These are phyloP conservation scores for Medakamo hakoo DNA, from an alignment of 139 green algal species.

Conservation along the genomic window DNA sequence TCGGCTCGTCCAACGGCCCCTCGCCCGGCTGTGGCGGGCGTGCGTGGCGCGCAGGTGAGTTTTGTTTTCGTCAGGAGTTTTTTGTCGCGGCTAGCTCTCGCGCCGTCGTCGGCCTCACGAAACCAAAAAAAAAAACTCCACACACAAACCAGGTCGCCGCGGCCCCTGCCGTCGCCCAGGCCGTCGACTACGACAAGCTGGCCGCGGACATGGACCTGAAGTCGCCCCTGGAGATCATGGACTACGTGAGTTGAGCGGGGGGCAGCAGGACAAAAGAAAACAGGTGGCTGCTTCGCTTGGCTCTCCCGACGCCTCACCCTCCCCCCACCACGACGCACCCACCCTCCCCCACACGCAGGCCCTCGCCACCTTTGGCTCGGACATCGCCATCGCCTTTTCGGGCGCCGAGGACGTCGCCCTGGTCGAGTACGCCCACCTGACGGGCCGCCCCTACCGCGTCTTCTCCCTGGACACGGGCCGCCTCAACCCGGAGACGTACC, in stretches of 20 bases:
- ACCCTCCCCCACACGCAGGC: constrained; percentile 30
- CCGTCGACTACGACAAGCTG: constrained; percentile 32
- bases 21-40: too few species aligned
- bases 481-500: constrained; percentile 96
- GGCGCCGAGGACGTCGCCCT: constrained; percentile 94
- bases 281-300: too few species aligned
- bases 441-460: constrained; percentile 80
- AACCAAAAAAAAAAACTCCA: background rate
- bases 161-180: background rate
- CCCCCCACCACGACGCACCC: background rate
- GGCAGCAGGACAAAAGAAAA: background rate
- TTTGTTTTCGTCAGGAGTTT: too few species aligned
- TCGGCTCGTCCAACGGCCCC: too few species aligned
- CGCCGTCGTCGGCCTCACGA: background rate
- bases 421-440: constrained; percentile 94
- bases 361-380: constrained; percentile 65
- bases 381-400: constrained; percentile 86
- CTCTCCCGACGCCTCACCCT: background rate
- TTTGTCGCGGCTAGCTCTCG: too few species aligned
- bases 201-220: constrained; percentile 53
- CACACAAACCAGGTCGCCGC: background rate
- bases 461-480: constrained; percentile 95
- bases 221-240: constrained; percentile 86
- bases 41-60: too few species aligned
- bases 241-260: constrained; percentile 57